Base-by-base conservation (phyloP, 495 filamentous ascomycete species). In the Trichoderma asperelloides region DNA sequence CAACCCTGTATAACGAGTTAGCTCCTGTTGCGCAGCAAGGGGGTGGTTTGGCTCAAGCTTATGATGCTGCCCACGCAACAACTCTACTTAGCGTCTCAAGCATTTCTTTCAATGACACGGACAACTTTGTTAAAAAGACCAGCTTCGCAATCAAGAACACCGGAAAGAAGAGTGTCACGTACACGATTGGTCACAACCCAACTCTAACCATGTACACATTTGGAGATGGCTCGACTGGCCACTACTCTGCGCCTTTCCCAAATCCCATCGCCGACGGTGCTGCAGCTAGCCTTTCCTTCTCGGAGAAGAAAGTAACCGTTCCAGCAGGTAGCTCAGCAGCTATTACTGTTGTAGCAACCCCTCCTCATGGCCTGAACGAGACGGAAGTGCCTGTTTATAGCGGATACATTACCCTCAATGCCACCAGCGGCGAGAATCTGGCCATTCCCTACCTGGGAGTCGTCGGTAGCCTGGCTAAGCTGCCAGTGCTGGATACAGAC, bases 1-100 rank as follows among this genome's bases (percentile, higher is more conserved):
- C 47, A 21, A 67, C 66, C 27, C 71, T 72, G 0, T 70, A 73
- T 33, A 45, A 47, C 2, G 28, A 45, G 40, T 55, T 66, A 11
- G 78, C 74, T 12, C 76, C 79, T 13, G 74, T 82, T 8, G 72
- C 77, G 7, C 78, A 82, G 65, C 78, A 80, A 65, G 80, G 79
- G n/a, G 76, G 67, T 40, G 79, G 80, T 4, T 70, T 80, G 11
- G 73, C 78, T n/a, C 71, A 81, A 63, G 78, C 78, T 8, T 75
- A 72, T 64, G 72, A 78, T 15, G 73, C 73, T 16, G 72, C 78
- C 2, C 73, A 78, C 37, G 66, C 76, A 15, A 74, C 68, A 0
- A 81, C 78, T 8, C 67, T 74, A 5, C 66, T 80, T 40, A 74
- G 71, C 39, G 72, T 76, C 3, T 72, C 70, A 43, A 78, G 71